Evolutionary conservation across 2,329 filamentous ascomycete species (phyloP).

Genomic region (Leptoxyphium fumago): DNA sequence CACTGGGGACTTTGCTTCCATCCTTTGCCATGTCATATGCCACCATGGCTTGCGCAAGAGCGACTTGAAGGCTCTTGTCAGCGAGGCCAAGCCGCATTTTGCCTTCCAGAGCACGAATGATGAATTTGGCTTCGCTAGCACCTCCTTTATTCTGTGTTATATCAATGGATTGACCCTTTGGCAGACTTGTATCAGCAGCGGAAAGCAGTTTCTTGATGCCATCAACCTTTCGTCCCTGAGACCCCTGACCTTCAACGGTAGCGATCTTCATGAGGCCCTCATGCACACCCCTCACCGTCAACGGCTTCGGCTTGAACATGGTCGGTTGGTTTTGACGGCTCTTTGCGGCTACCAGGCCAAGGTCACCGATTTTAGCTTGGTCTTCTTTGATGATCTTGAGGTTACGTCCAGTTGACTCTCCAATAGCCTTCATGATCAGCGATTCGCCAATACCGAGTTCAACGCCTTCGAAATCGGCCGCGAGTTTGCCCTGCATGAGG

Average conservation of each 20-base stretch:
- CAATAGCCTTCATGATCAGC: conserved; percentile 96
- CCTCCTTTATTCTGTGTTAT: conserved; percentile 87
- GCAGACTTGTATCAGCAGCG: conserved; percentile 59
- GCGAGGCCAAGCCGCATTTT: conserved; percentile 85
- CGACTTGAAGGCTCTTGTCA: conserved; percentile 81
- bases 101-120: conserved; percentile 85
- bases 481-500: conserved; percentile 96
- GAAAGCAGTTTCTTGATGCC: conserved; percentile 95
- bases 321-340: conserved; percentile 89
- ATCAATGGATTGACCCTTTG: conserved; percentile 56
- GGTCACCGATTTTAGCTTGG: conserved; percentile 89
- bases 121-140: conserved; percentile 84
- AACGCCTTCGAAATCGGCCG: conserved; percentile 89
- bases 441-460: conserved; percentile 98
- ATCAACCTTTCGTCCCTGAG: conserved; percentile 81
- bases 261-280: conserved; percentile 80
- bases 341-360: conserved; percentile 88
- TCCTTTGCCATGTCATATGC: conserved; percentile 63
- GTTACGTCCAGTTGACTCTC: conserved; percentile 81
- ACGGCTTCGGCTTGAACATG: conserved; percentile 92
- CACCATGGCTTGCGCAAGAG: conserved; percentile 76
- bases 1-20: conserved; percentile 52
- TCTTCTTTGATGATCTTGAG: conserved; percentile 84
- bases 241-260: conserved; percentile 69
- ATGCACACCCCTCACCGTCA: conserved; percentile 77